Percentiles rank a stretch among this genome's conserved stretches.
Conservation (phyloP, 495 filamentous ascomycete genomes). For the Talaromyces borbonicus region DNA sequence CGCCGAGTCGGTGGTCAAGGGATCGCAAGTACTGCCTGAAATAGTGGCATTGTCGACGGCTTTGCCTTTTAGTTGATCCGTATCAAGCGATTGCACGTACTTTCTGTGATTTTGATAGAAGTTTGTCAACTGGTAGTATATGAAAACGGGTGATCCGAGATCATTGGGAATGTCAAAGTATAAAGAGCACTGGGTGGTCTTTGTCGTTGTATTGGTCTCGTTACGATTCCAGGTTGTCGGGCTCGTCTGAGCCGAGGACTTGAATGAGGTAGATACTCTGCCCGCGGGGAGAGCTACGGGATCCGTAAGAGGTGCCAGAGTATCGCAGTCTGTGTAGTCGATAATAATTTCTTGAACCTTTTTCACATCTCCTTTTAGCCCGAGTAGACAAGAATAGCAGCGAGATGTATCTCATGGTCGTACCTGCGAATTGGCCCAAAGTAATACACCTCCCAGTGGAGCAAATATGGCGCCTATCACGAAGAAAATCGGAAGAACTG, state of each 20-base stretch:
- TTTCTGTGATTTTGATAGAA: slow-evolving; percentile 99
- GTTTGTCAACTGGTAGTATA: slow-evolving; percentile 94
- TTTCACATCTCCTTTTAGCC: slow-evolving; percentile 1
- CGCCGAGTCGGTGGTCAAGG: slow-evolving; percentile 47
- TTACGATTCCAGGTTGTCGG: slow-evolving; percentile 25
- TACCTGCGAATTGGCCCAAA: slow-evolving; percentile 74
- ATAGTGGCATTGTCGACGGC: slow-evolving; percentile 52
- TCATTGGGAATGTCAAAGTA: slow-evolving; percentile 68
- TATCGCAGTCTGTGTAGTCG: slow-evolving; percentile 74
- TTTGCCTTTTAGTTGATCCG: slow-evolving; percentile 70
- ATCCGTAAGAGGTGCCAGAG: slow-evolving; percentile 32
- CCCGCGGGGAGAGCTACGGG: slow-evolving; percentile 38
- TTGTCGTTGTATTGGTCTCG: slow-evolving; percentile 4
- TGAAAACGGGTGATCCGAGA: slow-evolving; percentile 67
- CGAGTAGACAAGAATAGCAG: not conserved
- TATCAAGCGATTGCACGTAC: slow-evolving; percentile 83
- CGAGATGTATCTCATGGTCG: slow-evolving; percentile 8
- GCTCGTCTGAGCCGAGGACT: slow-evolving; percentile 25
- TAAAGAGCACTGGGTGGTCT: slow-evolving; percentile 48
- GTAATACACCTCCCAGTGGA: slow-evolving; percentile 71
- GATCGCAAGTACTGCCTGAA: slow-evolving; percentile 59
- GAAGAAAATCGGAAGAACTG: slow-evolving; percentile 84
- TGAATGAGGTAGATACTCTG: slow-evolving; percentile 58
- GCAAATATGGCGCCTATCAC: slow-evolving; percentile 78
- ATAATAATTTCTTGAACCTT: slow-evolving; percentile 86